Evolutionary conservation across 75 land plant species (phyloP), one percentile per base, ranked within the genome.

Genomic region (Adiantum capillusveneris): DNA sequence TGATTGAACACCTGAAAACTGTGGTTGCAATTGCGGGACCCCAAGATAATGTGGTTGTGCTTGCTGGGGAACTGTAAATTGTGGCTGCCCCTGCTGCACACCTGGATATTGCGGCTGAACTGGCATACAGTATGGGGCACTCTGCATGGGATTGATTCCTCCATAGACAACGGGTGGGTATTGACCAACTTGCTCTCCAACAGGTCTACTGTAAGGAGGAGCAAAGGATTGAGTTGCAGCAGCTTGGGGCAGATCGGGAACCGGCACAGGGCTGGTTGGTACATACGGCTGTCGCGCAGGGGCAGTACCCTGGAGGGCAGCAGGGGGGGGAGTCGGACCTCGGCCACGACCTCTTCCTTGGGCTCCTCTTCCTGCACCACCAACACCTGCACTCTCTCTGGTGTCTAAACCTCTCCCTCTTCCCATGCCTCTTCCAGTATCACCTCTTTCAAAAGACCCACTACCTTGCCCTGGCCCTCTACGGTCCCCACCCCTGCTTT

Each of bases 191-290:
- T 46, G 49, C n/a, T n/a, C 49, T n/a, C n/a, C 21, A 17, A 5
- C 49, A 46, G 49, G 6, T n/a, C 2, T n/a, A 46, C 12, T 5
- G n/a, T n/a, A 17, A 6, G n/a, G 49, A 7, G 28, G 24, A 19
- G 55, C 25, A 24, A 1, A 26, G 25, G 28, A 22, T 53, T 26
- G 55, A 26, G 22, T 79, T 25, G 72, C 60, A n/a, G n/a, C n/a
- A 63, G 86, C 90, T 83, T 86, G 86, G 86, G 76, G 86, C 81
- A 83, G 86, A 74, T 86, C 83, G 90, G 90, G 80, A 71, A 57
- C 50, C 46, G 67, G 49, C 5, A 71, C 45, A 46, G 69, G 63
- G 9, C 65, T 43, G 18, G 59, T 50, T 13, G 58, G 64, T 12
- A 22, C 53, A 53, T 29, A 16, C 11, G 63, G 30, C 31, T 76